A percentile compares a stretch with the other conserved stretches of the same genome.
Conservation (phyloP, 2,329 filamentous ascomycete genomes). For the Colletotrichum sp. region DNA sequence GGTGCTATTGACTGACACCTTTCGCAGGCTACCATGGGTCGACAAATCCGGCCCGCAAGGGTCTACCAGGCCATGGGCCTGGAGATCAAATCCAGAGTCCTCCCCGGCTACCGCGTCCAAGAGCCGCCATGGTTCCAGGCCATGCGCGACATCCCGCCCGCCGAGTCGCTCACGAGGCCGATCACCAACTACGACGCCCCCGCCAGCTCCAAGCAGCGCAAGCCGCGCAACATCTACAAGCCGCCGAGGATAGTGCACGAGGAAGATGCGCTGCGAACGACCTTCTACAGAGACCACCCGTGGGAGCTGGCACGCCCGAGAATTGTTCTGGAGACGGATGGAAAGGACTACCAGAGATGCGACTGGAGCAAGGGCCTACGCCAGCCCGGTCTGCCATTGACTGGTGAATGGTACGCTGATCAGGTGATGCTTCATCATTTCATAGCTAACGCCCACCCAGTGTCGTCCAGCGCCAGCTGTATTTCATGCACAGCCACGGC, state of each 20-base stretch:
- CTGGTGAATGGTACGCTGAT: conserved; percentile 77
- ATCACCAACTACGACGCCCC: conserved; percentile 52
- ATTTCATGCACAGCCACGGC: conserved; percentile 73
- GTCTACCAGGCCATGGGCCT: conserved; percentile 51
- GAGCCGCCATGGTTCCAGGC: conserved; percentile 56
- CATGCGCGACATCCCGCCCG: conserved; percentile 59
- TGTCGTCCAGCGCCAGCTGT: conserved; percentile 90
- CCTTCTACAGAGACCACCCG: conserved; percentile 93
- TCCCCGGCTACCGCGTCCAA: conserved; percentile 35
- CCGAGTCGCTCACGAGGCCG: conserved; percentile 62
- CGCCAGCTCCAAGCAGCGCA: conserved; percentile 55
- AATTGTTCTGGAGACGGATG: conserved; percentile 83
- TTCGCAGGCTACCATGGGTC: conserved; percentile 38
- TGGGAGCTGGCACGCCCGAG: conserved; percentile 95
- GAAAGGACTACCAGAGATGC: conserved; percentile 76
- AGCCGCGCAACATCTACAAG: conserved; percentile 78
- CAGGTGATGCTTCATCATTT: background rate
- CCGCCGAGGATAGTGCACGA: conserved; percentile 80
- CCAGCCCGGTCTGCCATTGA: conserved; percentile 77
- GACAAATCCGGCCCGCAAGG: conserved; percentile 51
- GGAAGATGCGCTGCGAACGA: conserved; percentile 80
- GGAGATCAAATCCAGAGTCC: conserved; percentile 47
- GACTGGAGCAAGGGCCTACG: conserved; percentile 80
- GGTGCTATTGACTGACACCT: background rate
- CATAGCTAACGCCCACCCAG: conserved; percentile 51